Percentiles rank a stretch among this genome's conserved stretches.
Conservation (phyloP, 148 eudicot species). For the Heliamphora exappendiculata region DNA sequence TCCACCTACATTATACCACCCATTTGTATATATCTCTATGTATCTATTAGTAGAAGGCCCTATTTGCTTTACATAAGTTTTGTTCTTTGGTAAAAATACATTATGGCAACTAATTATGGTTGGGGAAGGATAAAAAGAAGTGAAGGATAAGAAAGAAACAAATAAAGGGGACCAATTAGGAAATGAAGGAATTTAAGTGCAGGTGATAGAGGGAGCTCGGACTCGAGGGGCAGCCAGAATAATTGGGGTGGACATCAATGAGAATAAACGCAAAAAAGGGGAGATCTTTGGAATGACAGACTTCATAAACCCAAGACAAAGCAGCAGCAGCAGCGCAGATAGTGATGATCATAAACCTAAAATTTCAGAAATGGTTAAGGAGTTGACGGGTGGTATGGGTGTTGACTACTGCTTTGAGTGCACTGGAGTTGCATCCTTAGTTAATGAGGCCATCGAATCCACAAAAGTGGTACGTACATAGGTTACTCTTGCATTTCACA, state of each 20-base stretch:
- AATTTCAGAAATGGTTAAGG: conserved; percentile 37
- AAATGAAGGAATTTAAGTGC: not conserved
- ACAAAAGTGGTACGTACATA: conserved; percentile 35
- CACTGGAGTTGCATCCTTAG: conserved; percentile 34
- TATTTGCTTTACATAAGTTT: not conserved
- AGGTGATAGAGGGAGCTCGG: conserved; percentile 51
- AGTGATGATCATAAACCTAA: not conserved
- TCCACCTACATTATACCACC: not conserved
- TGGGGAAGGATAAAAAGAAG: not conserved
- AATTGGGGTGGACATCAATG: conserved; percentile 43
- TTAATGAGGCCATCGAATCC: conserved; percentile 37
- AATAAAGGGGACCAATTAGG: not conserved
- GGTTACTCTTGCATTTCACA: not conserved
- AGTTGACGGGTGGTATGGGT: conserved; percentile 34
- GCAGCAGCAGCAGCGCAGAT: too few relatives aligned
- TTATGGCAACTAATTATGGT: not conserved
- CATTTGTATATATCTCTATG: not conserved
- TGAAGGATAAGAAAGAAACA: not conserved
- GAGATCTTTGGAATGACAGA: conserved; percentile 46
- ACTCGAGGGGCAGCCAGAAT: conserved; percentile 36
- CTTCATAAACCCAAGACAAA: conserved; percentile 35
- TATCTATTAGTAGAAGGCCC: not conserved
- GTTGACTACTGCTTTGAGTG: conserved; percentile 21
- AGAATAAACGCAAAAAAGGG: conserved; percentile 23
- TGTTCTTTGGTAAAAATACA: not conserved